phyloP scores from a whole-genome alignment of 495 filamentous ascomycete genomes.

The Apiosordaria backusii region DNA sequence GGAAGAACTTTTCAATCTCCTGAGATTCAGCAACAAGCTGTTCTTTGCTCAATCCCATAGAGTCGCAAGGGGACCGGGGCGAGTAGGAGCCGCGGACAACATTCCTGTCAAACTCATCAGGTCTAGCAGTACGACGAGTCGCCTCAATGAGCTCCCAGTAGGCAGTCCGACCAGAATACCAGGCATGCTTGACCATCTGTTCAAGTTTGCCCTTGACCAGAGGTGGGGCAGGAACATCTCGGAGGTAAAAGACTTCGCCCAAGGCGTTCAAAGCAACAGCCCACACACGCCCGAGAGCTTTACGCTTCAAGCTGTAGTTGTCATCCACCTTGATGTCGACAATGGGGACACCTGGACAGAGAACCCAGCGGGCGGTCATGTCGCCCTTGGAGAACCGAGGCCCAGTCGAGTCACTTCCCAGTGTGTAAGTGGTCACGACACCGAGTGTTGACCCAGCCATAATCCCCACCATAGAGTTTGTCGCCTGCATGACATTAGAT shows the following conservation, averaged over 20 bases:
- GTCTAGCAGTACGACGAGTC: constrained; percentile 63
- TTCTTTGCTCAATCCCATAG: constrained; percentile 64
- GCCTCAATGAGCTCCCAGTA: constrained; percentile 77
- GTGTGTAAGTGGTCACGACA: constrained; percentile 76
- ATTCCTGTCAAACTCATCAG: constrained; percentile 61
- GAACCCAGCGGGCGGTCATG: constrained; percentile 77
- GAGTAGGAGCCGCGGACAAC: constrained; percentile 47
- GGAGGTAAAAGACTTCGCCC: constrained; percentile 85
- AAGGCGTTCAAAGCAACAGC: constrained; percentile 85
- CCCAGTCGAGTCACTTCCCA: constrained; percentile 66
- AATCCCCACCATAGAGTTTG: constrained; percentile 75
- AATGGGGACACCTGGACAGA: constrained; percentile 91
- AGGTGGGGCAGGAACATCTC: constrained; percentile 55
- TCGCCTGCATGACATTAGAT: constrained; percentile 61
- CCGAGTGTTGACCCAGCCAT: constrained; percentile 81
- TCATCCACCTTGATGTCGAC: constrained; percentile 83
- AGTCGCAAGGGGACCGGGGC: constrained; percentile 45
- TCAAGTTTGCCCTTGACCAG: constrained; percentile 42
- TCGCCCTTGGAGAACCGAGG: constrained; percentile 68
- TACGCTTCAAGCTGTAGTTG: constrained; percentile 63
- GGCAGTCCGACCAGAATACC: constrained; percentile 72
- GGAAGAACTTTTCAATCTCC: constrained; percentile 75
- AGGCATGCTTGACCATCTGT: constrained; percentile 60
- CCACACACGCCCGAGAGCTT: constrained; percentile 70
- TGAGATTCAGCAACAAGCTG: constrained; percentile 71